These are phyloP conservation scores for Emydomyces testavorans DNA, from an alignment of 2,329 filamentous ascomycete species.

Conservation along the genomic window DNA sequence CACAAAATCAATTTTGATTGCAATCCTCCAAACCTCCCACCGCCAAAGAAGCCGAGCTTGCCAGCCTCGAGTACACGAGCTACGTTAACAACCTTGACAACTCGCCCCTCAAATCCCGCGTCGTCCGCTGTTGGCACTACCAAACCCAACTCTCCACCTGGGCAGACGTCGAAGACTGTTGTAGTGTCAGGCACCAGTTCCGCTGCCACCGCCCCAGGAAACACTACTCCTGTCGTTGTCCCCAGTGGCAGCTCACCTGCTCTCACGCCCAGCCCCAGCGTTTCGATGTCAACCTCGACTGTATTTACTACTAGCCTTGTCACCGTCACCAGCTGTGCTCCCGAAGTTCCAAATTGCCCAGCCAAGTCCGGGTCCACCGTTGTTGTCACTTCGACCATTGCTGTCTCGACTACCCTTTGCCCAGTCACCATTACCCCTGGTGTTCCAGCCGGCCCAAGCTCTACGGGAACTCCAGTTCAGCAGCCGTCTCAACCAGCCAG, in stretches of 20 bases:
- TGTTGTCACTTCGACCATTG: constrained; percentile 44
- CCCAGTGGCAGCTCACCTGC: constrained; percentile 1
- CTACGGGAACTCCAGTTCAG: constrained; percentile 1
- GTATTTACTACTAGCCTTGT: constrained; percentile 29
- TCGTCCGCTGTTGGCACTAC: constrained; percentile 1
- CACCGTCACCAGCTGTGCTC: constrained; percentile 33
- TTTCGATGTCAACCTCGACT: constrained; percentile 27
- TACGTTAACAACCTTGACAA: constrained; percentile 58
- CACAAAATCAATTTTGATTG: constrained; percentile 69
- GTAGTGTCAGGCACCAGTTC: neutral
- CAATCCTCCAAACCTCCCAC: constrained; percentile 22
- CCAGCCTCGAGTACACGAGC: constrained; percentile 82
- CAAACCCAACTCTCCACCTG: neutral
- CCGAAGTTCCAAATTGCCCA: constrained; percentile 41
- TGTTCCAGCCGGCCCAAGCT: constrained; percentile 21
- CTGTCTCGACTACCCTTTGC: constrained; percentile 51
- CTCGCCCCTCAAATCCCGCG: neutral
- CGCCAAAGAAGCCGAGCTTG: constrained; percentile 66
- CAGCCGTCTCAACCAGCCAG: constrained; percentile 3
- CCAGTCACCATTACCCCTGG: constrained; percentile 28
- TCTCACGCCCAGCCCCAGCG: constrained; percentile 1
- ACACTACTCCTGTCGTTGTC: neutral
- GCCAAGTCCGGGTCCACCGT: constrained; percentile 38
- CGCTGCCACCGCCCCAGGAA: neutral
- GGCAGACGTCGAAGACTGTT: neutral